These are phyloP conservation scores for Zea mays DNA, from an alignment of 176 grass and related monocot genomes.

Conservation along the genomic window DNA sequence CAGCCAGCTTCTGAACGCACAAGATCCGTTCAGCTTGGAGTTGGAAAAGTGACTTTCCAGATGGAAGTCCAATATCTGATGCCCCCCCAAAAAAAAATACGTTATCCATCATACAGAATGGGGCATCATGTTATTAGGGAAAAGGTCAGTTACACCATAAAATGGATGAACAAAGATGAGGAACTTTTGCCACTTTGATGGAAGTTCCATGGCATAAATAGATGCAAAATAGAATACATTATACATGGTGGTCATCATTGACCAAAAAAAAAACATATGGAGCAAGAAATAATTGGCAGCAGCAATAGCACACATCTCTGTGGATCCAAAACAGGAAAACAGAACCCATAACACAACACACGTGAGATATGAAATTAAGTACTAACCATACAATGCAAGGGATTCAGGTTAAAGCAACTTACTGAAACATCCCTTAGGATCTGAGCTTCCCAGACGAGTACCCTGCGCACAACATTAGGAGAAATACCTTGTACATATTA, in stretches of 20 bases:
- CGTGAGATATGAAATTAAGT: neutral
- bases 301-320: neutral
- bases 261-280: neutral
- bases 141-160: neutral
- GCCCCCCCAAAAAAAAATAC: slow-evolving; percentile 9
- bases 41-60: slow-evolving; percentile 97
- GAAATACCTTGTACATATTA: slow-evolving; percentile 17
- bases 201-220: neutral
- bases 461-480: slow-evolving; percentile 50
- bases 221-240: slow-evolving; percentile 13
- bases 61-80: slow-evolving; percentile 88
- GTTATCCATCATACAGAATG: slow-evolving; percentile 1
- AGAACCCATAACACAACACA: neutral
- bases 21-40: slow-evolving; percentile 95
- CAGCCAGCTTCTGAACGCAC: slow-evolving; percentile 85
- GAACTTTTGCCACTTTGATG: neutral
- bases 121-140: slow-evolving; percentile 1
- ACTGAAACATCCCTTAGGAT: slow-evolving; percentile 98
- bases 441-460: slow-evolving; percentile 83
- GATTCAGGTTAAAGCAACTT: slow-evolving; percentile 53
- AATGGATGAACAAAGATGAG: neutral
- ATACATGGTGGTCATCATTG: neutral
- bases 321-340: slow-evolving; percentile 18
- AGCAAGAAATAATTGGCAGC: slow-evolving; percentile 25
- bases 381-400: neutral